These are phyloP conservation scores for Tuber umbilicatum DNA, from an alignment of 495 filamentous ascomycete species.

Conservation along the genomic window DNA sequence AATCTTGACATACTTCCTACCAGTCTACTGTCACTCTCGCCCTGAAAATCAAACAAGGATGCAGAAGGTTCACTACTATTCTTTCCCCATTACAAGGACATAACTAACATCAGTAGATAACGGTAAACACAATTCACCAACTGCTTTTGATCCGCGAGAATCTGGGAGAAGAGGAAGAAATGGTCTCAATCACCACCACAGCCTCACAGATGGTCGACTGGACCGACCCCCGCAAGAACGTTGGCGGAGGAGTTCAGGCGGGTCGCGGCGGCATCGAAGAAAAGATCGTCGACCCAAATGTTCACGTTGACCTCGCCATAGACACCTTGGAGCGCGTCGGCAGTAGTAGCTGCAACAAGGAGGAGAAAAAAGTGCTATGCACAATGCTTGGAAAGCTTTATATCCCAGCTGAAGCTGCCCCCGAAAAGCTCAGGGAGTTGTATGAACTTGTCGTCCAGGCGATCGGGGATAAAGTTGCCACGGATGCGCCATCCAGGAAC, in stretches of 20 bases:
- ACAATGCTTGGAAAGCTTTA: slow-evolving; percentile 75
- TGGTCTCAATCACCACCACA: slow-evolving; percentile 67
- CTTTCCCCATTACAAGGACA: slow-evolving; percentile 57
- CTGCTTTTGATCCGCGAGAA: slow-evolving; percentile 60
- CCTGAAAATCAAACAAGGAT: slow-evolving; percentile 73
- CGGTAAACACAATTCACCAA: slow-evolving; percentile 44
- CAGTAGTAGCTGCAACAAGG: slow-evolving; percentile 56
- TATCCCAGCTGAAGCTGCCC: slow-evolving; percentile 56
- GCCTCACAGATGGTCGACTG: slow-evolving; percentile 81
- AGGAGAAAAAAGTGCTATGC: slow-evolving; percentile 78
- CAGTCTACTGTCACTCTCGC: slow-evolving; percentile 83
- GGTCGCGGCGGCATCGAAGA: slow-evolving; percentile 53
- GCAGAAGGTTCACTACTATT: slow-evolving; percentile 60
- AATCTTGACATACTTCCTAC: slow-evolving; percentile 87
- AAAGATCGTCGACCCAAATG: slow-evolving; percentile 57
- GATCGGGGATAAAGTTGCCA: slow-evolving; percentile 62
- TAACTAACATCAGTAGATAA: slow-evolving; percentile 51
- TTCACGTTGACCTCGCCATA: slow-evolving; percentile 61
- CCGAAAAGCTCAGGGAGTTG: slow-evolving; percentile 47
- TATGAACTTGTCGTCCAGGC: slow-evolving; percentile 57
- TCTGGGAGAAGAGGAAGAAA: slow-evolving; percentile 69
- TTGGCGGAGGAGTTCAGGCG: slow-evolving; percentile 54
- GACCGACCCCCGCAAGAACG: slow-evolving; percentile 87
- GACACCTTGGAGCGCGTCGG: slow-evolving; percentile 56
- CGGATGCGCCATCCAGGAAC: slow-evolving; percentile 66